Conservation (phyloP, 495 filamentous ascomycete species). For the Rhypophila decipiens region DNA sequence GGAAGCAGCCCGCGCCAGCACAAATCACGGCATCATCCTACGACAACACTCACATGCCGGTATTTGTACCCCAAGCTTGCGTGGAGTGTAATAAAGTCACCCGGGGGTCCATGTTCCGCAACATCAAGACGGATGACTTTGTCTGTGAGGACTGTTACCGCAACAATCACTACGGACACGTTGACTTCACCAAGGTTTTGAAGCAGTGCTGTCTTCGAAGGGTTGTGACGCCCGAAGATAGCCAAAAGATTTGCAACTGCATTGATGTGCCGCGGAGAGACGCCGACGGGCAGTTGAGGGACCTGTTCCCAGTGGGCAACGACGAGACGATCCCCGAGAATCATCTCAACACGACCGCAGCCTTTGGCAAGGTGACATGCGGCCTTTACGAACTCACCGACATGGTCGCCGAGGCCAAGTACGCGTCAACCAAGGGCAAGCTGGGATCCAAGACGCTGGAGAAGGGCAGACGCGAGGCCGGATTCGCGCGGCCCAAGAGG, state of each 20-base stretch:
- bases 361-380: not conserved
- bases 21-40: too few species aligned
- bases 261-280: not conserved
- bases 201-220: not conserved
- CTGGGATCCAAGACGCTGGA: too few species aligned
- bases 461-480: too few species aligned
- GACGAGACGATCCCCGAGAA: too few species aligned
- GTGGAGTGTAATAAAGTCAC: slow-evolving; percentile 18
- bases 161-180: slow-evolving; percentile 26
- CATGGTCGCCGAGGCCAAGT: not conserved
- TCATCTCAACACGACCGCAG: not conserved
- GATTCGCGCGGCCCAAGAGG: too few species aligned
- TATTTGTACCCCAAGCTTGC: slow-evolving; percentile 16
- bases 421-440: too few species aligned
- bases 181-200: slow-evolving; percentile 1
- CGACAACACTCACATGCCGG: slow-evolving; percentile 14
- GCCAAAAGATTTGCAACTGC: not conserved
- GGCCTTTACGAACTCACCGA: not conserved
- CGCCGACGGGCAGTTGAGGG: not conserved
- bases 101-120: slow-evolving; percentile 25
- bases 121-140: not conserved
- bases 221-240: not conserved
- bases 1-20: slow-evolving; percentile 19
- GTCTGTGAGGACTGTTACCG: slow-evolving; percentile 22
- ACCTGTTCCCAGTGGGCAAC: not conserved